Percentiles rank a stretch among this genome's conserved stretches.
phyloP scores from a whole-genome alignment of 768 basidiomycete species.

The Psilocybe cyanescens region DNA sequence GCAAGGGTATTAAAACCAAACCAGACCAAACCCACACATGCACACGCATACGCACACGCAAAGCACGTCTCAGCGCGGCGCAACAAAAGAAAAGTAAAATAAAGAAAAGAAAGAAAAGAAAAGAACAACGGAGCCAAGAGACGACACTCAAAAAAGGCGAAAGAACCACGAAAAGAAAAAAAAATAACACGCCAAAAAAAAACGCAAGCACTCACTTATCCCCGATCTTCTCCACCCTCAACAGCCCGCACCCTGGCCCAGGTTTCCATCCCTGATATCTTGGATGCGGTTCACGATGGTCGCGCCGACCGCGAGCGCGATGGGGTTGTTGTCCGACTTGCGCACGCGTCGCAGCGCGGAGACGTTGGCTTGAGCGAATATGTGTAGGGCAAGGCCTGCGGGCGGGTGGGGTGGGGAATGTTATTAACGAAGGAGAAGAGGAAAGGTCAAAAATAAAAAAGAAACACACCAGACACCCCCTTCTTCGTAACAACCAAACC shows the following conservation, averaged over 20 bases:
- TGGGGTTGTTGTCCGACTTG: constrained; percentile 98
- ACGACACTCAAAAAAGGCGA: too few species aligned
- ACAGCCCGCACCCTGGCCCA: constrained; percentile 94
- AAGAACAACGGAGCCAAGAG: too few species aligned
- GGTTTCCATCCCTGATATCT: constrained; percentile 88
- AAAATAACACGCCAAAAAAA: too few species aligned
- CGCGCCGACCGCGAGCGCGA: constrained; percentile 93
- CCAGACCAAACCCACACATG: too few species aligned
- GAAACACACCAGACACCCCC: constrained; percentile 82
- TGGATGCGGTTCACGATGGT: constrained; percentile 97
- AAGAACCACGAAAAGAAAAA: constrained; percentile 22
- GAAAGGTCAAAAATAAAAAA: too few species aligned
- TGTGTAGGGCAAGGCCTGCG: constrained; percentile 89
- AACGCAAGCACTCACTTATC: constrained; percentile 86
- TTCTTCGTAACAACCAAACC: constrained; percentile 26
- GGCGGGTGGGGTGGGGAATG: background rate
- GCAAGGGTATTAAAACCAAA: too few species aligned
- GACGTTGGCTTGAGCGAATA: constrained; percentile 84
- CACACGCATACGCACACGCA: too few species aligned
- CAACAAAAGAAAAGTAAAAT: too few species aligned
- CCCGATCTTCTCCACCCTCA: constrained; percentile 95
- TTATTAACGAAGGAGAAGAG: too few species aligned
- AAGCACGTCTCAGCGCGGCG: too few species aligned
- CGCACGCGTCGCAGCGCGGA: constrained; percentile 97
- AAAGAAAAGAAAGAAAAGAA: too few species aligned